Evolutionary conservation across 306 rosid species (phyloP), one percentile per base, ranked within the genome.

Genomic region (Begonia masoniana): DNA sequence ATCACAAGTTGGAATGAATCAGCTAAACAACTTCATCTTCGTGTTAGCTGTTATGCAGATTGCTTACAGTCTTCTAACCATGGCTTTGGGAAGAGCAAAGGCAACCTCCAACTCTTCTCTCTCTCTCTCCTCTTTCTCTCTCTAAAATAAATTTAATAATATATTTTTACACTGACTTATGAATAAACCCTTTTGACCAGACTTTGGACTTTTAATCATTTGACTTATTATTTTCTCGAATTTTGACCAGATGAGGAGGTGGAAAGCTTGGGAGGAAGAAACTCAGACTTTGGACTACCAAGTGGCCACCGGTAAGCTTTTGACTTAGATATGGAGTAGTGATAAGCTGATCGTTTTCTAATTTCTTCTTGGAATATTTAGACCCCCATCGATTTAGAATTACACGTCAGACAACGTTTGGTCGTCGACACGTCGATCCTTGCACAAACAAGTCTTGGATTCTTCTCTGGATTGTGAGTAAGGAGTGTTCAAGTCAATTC

Each of bases 51-150:
- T 71, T n/a, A 76, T 76, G 80, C 87, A 80, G 65, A 76, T 80
- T 23, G 63, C 73, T 54, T 76, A 76, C 17, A 64, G 72, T 43
- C 62, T 76, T 54, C 80, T 80, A 59, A 80, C 82, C 54, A 71
- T 80, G 83, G 83, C 80, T 17, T 68, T 80, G 41, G 87, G 80
- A 62, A 73, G 67, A 53, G 80, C 83, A 7, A 76, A 80, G 83
- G 87, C 74, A 59, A 31, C 14, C n/a, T n/a, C 19, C 19, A 17
- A 17, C 19, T 17, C 19, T 17, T 17, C 19, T 17, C 12, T 50
- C 21, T 62, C 13, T 39, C n/a, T 11, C 52, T 41, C 26, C 16
- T 53, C 12, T 31, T 7, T 43, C 48, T 4, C 42, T 41, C 52
- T 41, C 57, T 57, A 24, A n/a, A 13, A 17, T 17, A 15, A 36